Evolutionary conservation across 352 stramenopile species (phyloP).

Genomic region (Pythium oligandrum): DNA sequence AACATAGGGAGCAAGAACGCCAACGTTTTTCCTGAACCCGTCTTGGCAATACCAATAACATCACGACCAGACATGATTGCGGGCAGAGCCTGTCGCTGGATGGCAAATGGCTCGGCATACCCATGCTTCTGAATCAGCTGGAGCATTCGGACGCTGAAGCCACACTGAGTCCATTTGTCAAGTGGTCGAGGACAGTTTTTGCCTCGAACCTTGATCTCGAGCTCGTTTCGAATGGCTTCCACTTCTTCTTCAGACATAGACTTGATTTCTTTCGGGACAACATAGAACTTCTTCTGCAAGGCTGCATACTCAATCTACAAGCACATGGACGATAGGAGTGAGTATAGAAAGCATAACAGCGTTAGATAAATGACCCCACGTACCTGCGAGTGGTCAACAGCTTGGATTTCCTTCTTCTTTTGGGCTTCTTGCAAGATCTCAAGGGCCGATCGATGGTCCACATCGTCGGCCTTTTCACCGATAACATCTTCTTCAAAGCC

Average conservation of each 20-base stretch:
- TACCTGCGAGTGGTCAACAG: slow-evolving; percentile 93
- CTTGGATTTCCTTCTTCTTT: slow-evolving; percentile 93
- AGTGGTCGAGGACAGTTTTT: slow-evolving; percentile 95
- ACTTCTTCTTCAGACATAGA: slow-evolving; percentile 86
- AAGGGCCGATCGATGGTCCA: slow-evolving; percentile 79
- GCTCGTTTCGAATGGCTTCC: slow-evolving; percentile 66
- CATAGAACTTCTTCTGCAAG: slow-evolving; percentile 99
- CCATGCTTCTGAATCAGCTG: slow-evolving; percentile 91
- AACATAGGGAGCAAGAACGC: slow-evolving; percentile 93
- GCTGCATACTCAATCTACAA: slow-evolving; percentile 92
- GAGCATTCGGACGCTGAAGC: slow-evolving; percentile 95
- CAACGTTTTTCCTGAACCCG: slow-evolving; percentile 90
- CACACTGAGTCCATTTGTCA: slow-evolving; percentile 96
- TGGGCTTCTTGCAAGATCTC: slow-evolving; percentile 90
- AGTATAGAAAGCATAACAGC: background rate
- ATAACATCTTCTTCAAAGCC: slow-evolving; percentile 84
- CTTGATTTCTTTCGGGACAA: slow-evolving; percentile 93
- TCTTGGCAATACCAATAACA: slow-evolving; percentile 99
- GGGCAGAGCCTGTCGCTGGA: slow-evolving; percentile 96
- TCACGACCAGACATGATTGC: slow-evolving; percentile 99
- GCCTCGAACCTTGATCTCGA: slow-evolving; percentile 97
- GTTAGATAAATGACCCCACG: slow-evolving; percentile 2
- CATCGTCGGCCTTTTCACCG: slow-evolving; percentile 65
- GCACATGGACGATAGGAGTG: background rate
- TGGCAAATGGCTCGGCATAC: slow-evolving; percentile 95